These are phyloP conservation scores for Syzygium aqueum DNA, from an alignment of 345 rosid genomes.

Conservation along the genomic window DNA sequence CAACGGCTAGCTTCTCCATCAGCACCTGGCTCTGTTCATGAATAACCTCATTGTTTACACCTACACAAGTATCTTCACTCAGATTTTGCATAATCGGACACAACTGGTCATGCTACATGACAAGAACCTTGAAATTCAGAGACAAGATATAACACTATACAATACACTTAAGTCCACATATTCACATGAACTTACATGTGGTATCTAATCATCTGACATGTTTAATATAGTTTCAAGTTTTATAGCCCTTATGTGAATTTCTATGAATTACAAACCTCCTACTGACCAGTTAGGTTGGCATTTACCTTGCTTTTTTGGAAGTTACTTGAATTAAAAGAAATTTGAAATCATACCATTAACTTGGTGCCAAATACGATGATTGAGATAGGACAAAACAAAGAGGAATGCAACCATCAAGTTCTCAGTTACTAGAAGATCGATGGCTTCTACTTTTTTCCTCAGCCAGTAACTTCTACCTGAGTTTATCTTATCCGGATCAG, in stretches of 20 bases:
- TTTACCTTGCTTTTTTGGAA: background rate
- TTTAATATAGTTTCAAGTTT: background rate
- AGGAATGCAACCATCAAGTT: background rate
- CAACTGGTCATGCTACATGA: background rate
- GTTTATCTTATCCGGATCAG: background rate
- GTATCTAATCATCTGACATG: background rate
- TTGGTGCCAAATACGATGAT: background rate
- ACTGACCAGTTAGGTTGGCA: background rate
- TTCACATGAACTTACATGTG: background rate
- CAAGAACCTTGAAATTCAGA: background rate
- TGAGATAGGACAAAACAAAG: background rate
- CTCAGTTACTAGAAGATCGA: background rate
- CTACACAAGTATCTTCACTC: slow-evolving; percentile 10
- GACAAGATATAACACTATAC: background rate
- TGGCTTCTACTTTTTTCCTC: background rate
- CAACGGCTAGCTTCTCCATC: slow-evolving; percentile 74
- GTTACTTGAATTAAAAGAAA: background rate
- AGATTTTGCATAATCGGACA: background rate
- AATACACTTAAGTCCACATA: background rate
- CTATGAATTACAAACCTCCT: background rate
- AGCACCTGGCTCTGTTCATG: slow-evolving; percentile 51
- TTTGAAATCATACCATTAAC: background rate
- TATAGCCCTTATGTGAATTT: background rate
- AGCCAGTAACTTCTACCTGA: background rate
- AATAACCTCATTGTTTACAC: slow-evolving; percentile 46